Evolutionary conservation across 805 yeast species (phyloP).

Genomic region (Kuraishia hungarica): DNA sequence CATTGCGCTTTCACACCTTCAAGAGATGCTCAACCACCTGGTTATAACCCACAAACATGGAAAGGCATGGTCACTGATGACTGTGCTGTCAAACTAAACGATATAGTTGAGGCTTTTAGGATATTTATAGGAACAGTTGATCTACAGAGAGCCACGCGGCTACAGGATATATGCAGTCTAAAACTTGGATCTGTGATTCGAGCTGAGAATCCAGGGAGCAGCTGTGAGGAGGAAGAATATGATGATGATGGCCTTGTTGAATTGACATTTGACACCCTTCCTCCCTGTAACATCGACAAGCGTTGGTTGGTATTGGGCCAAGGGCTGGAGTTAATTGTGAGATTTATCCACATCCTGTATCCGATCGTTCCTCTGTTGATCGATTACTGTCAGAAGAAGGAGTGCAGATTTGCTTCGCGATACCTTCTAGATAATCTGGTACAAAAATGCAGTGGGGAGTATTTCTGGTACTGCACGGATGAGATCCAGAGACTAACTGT

Average conservation of each 20-base stretch:
- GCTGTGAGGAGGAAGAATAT: background rate
- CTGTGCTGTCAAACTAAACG: background rate
- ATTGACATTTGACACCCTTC: background rate
- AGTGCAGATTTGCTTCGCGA: background rate
- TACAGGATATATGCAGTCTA: background rate
- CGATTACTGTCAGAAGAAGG: slow-evolving; percentile 1
- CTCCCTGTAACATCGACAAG: background rate
- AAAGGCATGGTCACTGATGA: background rate
- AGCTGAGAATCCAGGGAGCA: background rate
- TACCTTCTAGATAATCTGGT: background rate
- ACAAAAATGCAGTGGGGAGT: background rate
- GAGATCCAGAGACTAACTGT: background rate
- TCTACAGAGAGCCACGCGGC: background rate
- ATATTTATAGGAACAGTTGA: background rate
- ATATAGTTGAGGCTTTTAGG: background rate
- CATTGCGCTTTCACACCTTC: background rate
- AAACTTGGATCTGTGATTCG: background rate
- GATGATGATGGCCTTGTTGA: background rate
- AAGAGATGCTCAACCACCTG: background rate
- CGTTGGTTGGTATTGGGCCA: slow-evolving; percentile 6
- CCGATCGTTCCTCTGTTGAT: slow-evolving; percentile 5
- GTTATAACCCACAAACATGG: background rate
- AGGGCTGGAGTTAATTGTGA: slow-evolving; percentile 2
- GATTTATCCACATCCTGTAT: slow-evolving; percentile 1
- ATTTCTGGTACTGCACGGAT: background rate